Base-by-base conservation (phyloP, 208 protist species). In the Crithidia fasciculata region DNA sequence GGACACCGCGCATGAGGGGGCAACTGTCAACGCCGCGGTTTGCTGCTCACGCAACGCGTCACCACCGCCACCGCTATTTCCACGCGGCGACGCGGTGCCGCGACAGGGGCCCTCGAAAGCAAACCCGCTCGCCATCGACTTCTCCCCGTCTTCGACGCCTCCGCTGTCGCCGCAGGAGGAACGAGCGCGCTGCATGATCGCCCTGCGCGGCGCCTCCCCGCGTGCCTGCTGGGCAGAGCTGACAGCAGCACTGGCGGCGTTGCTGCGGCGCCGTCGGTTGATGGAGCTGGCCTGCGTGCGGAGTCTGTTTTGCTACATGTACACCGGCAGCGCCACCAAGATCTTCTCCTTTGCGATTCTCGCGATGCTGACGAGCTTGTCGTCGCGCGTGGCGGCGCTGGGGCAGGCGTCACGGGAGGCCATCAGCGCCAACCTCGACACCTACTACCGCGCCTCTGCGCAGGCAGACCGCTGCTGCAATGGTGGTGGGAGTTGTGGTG, bases 291-390 rank as follows among this genome's bases (percentile, higher is more conserved):
- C 74, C 5, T 85, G 83, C 45, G 64, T 89, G 41, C 82, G 76
- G 56, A 83, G 73, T 69, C 72, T 94, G 8, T 79, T 83, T 37
- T 78, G 57, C 54, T 94, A 89, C 78, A 74, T 91, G 65, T 90
- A 88, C 73, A 65, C 80, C 49, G 78, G 79, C n/a, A 83, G 82
- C 4, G 55, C 53, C 3, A 59, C 69, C 5, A 87, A 88, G 66
- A 4, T 84, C 7, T 47, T 74, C 3, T 84, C 86, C 9, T 83
- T 67, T 45, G 50, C 65, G 28, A 66, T 91, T 81, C 76, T 91
- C 52, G 68, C 72, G 43, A 43, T 68, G 39, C 67, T 89, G 44
- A 91, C 86, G 10, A 76, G 80, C 37, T 37, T 89, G 45, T 75
- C 84, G 0, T 76, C 86, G 19, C 74, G 77, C n/a, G 79, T 88